phyloP scores from a whole-genome alignment of 2,329 filamentous ascomycete genomes.

The Amylocarpus encephaloides region DNA sequence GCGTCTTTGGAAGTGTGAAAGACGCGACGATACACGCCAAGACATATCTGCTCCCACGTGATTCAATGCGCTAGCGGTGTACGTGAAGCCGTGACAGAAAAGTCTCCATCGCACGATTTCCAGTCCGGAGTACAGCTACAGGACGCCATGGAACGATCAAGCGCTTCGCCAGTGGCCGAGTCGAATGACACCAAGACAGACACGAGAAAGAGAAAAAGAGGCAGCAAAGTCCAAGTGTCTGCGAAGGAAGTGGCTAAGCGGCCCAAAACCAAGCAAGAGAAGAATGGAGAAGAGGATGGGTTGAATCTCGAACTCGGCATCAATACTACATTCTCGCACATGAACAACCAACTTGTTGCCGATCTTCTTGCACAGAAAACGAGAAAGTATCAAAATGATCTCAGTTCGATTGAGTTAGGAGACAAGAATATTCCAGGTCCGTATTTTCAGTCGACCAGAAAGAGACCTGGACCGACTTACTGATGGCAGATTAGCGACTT shows the following conservation, averaged over 20 bases:
- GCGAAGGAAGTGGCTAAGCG: slow-evolving; percentile 34
- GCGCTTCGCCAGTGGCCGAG: background rate
- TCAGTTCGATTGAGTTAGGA: slow-evolving; percentile 78
- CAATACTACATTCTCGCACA: slow-evolving; percentile 72
- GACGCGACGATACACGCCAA: too few species aligned
- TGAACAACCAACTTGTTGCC: slow-evolving; percentile 77
- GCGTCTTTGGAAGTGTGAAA: too few species aligned
- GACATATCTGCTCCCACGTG: too few species aligned
- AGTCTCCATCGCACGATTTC: too few species aligned
- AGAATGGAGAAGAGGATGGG: slow-evolving; percentile 48
- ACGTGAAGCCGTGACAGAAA: too few species aligned
- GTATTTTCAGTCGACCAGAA: background rate
- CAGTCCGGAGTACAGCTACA: background rate
- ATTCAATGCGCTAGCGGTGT: too few species aligned
- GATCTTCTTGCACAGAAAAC: slow-evolving; percentile 80
- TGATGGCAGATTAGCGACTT: slow-evolving; percentile 47
- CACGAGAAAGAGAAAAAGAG: slow-evolving; percentile 30
- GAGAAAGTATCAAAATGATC: slow-evolving; percentile 68
- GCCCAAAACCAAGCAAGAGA: slow-evolving; percentile 52
- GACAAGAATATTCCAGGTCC: slow-evolving; percentile 70
- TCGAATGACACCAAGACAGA: background rate
- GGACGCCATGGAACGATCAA: background rate
- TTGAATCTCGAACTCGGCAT: slow-evolving; percentile 66
- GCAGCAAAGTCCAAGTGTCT: slow-evolving; percentile 5
- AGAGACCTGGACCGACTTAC: background rate